Conservation (phyloP, 2,329 filamentous ascomycete species). For the Epicoccum nigrum region DNA sequence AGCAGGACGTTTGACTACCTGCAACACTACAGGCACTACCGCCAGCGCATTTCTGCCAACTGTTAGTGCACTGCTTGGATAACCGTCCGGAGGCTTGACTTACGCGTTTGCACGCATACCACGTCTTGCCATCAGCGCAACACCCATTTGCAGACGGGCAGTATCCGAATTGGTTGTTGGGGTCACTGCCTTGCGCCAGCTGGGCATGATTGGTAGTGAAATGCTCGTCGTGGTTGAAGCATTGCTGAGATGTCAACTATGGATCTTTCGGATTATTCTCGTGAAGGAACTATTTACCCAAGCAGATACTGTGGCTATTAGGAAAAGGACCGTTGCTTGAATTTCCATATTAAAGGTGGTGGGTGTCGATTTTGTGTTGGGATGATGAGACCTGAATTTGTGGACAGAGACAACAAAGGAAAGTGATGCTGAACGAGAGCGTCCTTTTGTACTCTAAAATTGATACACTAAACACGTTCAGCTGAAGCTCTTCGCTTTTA, state of each 20-base stretch:
- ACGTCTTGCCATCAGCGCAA: background rate
- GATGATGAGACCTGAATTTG: background rate
- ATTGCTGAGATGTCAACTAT: background rate
- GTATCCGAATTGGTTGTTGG: background rate
- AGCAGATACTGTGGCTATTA: background rate
- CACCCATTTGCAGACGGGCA: background rate
- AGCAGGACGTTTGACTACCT: background rate
- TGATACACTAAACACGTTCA: too few relatives aligned
- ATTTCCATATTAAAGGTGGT: background rate
- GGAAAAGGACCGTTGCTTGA: background rate
- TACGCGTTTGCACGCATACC: background rate
- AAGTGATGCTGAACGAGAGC: too few relatives aligned
- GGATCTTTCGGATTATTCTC: background rate
- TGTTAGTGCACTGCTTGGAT: background rate
- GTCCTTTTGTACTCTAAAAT: too few relatives aligned
- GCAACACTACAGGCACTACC: background rate
- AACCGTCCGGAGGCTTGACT: background rate
- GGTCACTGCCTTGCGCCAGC: background rate
- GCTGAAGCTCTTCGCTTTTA: too few relatives aligned
- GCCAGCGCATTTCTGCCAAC: background rate
- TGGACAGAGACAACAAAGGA: too few relatives aligned
- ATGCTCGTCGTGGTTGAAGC: background rate
- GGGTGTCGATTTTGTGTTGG: background rate
- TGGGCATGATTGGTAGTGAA: background rate
- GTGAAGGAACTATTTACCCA: background rate